Base-by-base conservation (phyloP, 2,329 filamentous ascomycete species). In the Neocatenulostroma microsporum region DNA sequence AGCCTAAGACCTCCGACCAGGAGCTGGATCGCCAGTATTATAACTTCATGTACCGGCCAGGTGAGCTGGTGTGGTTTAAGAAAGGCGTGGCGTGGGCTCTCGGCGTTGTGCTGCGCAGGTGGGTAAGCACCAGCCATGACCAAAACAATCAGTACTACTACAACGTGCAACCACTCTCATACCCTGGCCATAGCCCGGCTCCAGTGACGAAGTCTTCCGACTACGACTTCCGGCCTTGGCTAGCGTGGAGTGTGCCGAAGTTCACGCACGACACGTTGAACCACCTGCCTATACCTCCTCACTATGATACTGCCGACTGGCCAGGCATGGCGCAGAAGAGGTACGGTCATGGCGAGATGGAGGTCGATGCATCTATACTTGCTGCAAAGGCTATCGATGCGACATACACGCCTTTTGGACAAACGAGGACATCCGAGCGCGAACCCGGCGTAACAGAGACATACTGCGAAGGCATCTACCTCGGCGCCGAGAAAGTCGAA, bases 401-500 rank as follows among this genome's bases (percentile, higher is more conserved):
- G 17, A 70, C 70, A 18, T 76, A 73, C 49, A 74, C 72, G 1
- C 64, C 69, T 2, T 68, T 74, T 39, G 65, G 69, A 32, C 61
- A 55, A n/a, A 55, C 67, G n/a, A 63, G 62, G 28, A 63, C 58
- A 14, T 47, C 54, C 2, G 49, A 63, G 2, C 55, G 57, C 3
- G 52, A 56, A 15, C 53, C 56, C 5, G 62, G 62, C 11, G 40
- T 55, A 2, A 43, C 41, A 9, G 61, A 69, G 36, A 64, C 68
- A 30, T 61, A 67, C 37, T 77, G 69, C 53, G 69, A 70, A 39
- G 71, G 70, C 21, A 61, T 77, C 33, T 78, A 66, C 50, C 54
- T 77, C 0, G 74, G 74, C 5, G 72, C 68, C 2, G 74, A 78
- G 49, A 77, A 76, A 54, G 63, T 77, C 15, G 78, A 73, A 70